Percentiles rank a stretch among this genome's conserved stretches.
Conservation (phyloP, 1,139 yeast genomes). For the Pichia sp. region DNA sequence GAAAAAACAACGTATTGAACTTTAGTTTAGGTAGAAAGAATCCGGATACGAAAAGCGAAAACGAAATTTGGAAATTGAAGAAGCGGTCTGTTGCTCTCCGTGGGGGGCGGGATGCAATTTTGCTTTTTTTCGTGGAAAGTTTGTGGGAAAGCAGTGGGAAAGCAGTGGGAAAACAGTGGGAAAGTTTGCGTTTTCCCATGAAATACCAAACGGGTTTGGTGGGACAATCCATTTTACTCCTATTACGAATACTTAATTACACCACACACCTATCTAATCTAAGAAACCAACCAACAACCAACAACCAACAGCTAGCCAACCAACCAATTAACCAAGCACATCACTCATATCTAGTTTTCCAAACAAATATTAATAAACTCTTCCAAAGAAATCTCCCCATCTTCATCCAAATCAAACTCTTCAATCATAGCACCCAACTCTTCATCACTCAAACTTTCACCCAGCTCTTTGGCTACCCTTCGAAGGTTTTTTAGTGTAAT, state of each 20-base stretch:
- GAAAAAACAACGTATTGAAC: no score
- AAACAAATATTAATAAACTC: conserved; percentile 90
- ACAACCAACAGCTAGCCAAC: no score
- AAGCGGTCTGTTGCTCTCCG: not conserved
- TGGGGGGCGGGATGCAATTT: not conserved
- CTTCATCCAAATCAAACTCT: conserved; percentile 94
- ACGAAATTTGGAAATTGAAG: not conserved
- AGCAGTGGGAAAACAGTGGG: no score
- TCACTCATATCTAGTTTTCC: conserved; percentile 36
- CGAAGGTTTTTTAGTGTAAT: conserved; percentile 77
- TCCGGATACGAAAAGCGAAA: not conserved
- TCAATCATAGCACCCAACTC: conserved; percentile 96
- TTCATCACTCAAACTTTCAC: conserved; percentile 87
- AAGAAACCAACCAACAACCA: not conserved
- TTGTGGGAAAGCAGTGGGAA: not conserved
- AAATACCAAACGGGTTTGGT: not conserved
- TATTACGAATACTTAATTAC: no score
- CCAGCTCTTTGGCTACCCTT: conserved; percentile 86
- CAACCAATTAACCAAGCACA: no score
- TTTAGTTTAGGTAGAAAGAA: no score
- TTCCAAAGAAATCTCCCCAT: conserved; percentile 89
- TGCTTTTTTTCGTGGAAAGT: not conserved
- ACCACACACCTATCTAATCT: not conserved
- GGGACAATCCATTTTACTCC: not conserved
- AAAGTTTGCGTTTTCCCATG: not conserved